Conservation (phyloP, 768 basidiomycete species). For the Pholiota microspora region DNA sequence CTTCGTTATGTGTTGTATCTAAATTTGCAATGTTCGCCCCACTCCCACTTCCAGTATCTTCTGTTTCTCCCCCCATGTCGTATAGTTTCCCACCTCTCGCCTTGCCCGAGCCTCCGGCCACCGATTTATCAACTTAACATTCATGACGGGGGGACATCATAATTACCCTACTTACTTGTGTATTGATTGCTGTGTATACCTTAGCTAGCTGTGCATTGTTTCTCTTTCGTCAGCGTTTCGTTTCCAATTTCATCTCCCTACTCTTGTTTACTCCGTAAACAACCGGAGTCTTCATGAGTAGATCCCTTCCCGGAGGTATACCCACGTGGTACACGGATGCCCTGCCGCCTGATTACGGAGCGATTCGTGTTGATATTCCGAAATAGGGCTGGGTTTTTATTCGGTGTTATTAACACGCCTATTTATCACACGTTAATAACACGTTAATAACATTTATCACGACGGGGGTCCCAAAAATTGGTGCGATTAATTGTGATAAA, state of each 20-base stretch:
- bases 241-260: background rate
- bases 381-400: no score
- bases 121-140: background rate
- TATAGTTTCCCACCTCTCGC: background rate
- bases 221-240: background rate
- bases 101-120: background rate
- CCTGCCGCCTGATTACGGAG: no score
- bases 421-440: no score
- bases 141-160: background rate
- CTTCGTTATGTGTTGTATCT: background rate
- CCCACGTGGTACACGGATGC: no score
- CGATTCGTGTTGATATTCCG: no score
- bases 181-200: constrained; percentile 1
- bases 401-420: no score
- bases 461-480: no score
- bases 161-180: background rate
- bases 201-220: background rate
- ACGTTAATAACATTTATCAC: no score
- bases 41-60: background rate
- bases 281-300: no score
- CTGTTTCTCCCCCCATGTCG: background rate
- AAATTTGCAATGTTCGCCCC: background rate
- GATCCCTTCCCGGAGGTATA: no score
- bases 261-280: background rate
- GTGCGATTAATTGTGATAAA: no score